Evolutionary conservation across 768 basidiomycete genomes (phyloP), one percentile per base, ranked within the genome.

Genomic region (Boletus patriciae): DNA sequence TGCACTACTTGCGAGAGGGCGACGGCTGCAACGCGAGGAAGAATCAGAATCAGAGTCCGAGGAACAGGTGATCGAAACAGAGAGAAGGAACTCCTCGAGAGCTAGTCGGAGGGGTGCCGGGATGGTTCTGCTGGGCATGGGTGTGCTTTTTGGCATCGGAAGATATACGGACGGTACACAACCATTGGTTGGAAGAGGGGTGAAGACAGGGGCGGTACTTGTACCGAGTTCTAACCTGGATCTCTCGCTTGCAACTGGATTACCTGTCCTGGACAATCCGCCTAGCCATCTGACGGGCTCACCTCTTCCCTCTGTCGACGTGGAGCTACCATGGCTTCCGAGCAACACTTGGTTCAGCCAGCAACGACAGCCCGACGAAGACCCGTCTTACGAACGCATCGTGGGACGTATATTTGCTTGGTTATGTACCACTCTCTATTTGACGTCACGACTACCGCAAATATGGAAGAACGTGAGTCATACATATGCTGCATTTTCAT

Each of bases 401-500:
- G 74, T 98, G 47, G 97, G 97, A 1, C 87, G 97, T 3, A 83
- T 94, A 52, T 94, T 90, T 52, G 95, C 97, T 10, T 99, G 97
- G 97, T 67, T 88, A 19, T 98, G 96, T 69, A 94, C 95, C 2
- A 90, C 86, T 0, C 76, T 98, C 16, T 99, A 99, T 72, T 76
- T 99, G 36, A 98, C 96, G 4, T 92, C 90, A 4, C 84, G 97
- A 57, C 73, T 99, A 65, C 97, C 97, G 21, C 97, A 99, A 72
- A 97, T 99, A 60, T 98, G 97, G 97, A 96, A 95, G 74, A 98
- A 98, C 67, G 95, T 97, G 71, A 70, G 93, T 85, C 37, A 25
- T 43, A 31, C 21, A 48, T 29, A 33, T 46, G 23, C 21, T 48
- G 21, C 43, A 44, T 37, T 9, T 16, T 54, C 33, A 37, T 37